Evolutionary conservation across 192 early-diverging fungal species (phyloP).

Genomic region (Backusella parvicylindrica): DNA sequence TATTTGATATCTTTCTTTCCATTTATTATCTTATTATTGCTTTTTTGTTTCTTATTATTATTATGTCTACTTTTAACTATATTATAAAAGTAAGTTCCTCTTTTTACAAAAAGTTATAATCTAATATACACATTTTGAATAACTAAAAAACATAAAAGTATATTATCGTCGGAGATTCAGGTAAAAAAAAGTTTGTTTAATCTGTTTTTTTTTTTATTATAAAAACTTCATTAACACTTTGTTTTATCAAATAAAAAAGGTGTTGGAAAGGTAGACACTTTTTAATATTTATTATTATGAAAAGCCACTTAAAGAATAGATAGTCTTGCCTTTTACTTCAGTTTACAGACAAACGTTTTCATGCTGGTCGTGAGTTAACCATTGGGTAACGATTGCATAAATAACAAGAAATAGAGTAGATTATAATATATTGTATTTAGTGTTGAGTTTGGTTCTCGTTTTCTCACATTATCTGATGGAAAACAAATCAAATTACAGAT

Average conservation of each 20-base stretch:
- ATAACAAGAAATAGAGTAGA: background rate
- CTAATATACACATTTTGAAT: background rate
- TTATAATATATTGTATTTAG: constrained; percentile 15
- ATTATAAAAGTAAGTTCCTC: constrained; percentile 61
- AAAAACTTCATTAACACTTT: background rate
- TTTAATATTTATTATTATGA: background rate
- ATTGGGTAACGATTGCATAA: constrained; percentile 57
- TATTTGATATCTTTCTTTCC: background rate
- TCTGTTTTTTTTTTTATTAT: background rate
- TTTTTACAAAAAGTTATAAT: background rate
- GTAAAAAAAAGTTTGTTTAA: constrained; percentile 28
- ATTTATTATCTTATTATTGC: background rate
- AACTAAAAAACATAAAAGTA: constrained; percentile 53
- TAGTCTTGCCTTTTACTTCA: constrained; percentile 76
- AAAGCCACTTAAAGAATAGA: background rate
- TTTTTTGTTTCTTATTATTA: background rate
- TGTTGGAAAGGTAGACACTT: constrained; percentile 62
- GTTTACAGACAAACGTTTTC: constrained; percentile 81
- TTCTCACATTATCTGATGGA: constrained; percentile 63
- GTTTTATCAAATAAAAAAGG: constrained; percentile 42
- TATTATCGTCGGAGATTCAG: constrained; percentile 83
- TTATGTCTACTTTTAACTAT: constrained; percentile 50
- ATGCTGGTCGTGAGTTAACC: constrained; percentile 77
- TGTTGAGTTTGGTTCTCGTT: constrained; percentile 80
- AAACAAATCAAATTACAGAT: constrained; percentile 91